Percentiles rank a stretch among this genome's conserved stretches.
phyloP scores from a whole-genome alignment of 176 grass and related monocot species.

The Carex cristatella region DNA sequence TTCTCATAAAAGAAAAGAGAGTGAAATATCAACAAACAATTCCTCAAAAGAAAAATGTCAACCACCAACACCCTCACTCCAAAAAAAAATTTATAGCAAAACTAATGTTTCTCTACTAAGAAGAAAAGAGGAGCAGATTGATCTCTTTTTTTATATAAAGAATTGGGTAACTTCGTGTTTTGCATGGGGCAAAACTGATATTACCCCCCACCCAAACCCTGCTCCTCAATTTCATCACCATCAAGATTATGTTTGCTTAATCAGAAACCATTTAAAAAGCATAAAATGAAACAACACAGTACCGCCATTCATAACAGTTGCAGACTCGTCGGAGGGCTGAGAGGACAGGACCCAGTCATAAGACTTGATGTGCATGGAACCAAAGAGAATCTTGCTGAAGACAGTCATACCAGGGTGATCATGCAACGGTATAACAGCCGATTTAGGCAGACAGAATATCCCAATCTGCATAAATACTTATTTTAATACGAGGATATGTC shows the following conservation, averaged over 20 bases:
- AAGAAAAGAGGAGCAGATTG: neutral
- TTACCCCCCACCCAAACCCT: neutral
- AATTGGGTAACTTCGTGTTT: neutral
- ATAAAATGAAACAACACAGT: neutral
- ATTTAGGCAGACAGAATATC: constrained; percentile 75
- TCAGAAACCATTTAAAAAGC: neutral
- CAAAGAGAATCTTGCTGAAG: constrained; percentile 87
- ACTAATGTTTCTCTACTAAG: neutral
- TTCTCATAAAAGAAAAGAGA: neutral
- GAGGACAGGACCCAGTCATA: constrained; percentile 58
- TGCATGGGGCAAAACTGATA: neutral
- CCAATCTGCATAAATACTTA: constrained; percentile 52
- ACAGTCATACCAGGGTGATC: constrained; percentile 97
- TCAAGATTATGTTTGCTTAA: neutral
- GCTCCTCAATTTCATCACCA: neutral
- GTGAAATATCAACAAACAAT: neutral
- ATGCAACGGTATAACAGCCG: constrained; percentile 70
- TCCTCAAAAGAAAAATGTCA: neutral
- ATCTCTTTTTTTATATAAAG: neutral
- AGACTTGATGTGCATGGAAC: constrained; percentile 85
- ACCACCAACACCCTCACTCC: neutral
- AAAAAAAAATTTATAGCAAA: neutral
- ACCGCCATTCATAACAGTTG: neutral
- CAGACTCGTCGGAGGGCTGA: neutral
- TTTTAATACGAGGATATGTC: neutral